Evolutionary conservation across 2,329 filamentous ascomycete species (phyloP).

Genomic region (Diaporthe citrichinensis): DNA sequence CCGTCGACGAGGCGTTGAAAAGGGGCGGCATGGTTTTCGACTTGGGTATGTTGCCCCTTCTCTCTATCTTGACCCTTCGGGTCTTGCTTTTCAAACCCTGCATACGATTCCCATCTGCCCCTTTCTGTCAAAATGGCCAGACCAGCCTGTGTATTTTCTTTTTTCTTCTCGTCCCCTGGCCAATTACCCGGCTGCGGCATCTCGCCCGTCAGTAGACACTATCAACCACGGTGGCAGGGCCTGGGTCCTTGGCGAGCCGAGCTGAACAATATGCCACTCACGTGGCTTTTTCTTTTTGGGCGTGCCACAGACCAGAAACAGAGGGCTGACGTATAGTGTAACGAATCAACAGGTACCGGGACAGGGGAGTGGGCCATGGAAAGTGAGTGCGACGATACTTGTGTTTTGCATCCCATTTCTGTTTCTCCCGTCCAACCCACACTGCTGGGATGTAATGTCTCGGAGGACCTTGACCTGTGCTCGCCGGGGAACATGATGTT

Average conservation of each 20-base stretch:
- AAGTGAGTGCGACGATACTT: conserved; percentile 53
- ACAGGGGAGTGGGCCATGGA: conserved; percentile 67
- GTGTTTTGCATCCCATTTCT: conserved; percentile 39
- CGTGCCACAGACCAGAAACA: background rate
- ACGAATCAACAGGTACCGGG: conserved; percentile 58
- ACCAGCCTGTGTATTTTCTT: background rate
- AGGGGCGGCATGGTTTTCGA: conserved; percentile 61
- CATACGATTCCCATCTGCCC: background rate
- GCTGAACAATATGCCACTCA: conserved; percentile 31
- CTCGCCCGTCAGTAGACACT: background rate
- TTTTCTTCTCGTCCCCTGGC: background rate
- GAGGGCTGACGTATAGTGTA: conserved; percentile 41
- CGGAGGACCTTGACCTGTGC: background rate
- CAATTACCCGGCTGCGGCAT: background rate
- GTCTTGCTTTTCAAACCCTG: background rate
- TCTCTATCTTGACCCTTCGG: background rate
- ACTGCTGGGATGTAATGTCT: conserved; percentile 16
- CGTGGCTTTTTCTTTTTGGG: conserved; percentile 17
- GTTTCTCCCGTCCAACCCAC: conserved; percentile 38
- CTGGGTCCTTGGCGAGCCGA: conserved; percentile 30
- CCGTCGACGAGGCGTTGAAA: conserved; percentile 55
- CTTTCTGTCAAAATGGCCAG: background rate
- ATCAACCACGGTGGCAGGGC: background rate
- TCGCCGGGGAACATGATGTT: background rate
- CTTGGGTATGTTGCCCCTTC: conserved; percentile 55